phyloP scores from a whole-genome alignment of 1,139 yeast genomes.

The Pneumocystis canis region DNA sequence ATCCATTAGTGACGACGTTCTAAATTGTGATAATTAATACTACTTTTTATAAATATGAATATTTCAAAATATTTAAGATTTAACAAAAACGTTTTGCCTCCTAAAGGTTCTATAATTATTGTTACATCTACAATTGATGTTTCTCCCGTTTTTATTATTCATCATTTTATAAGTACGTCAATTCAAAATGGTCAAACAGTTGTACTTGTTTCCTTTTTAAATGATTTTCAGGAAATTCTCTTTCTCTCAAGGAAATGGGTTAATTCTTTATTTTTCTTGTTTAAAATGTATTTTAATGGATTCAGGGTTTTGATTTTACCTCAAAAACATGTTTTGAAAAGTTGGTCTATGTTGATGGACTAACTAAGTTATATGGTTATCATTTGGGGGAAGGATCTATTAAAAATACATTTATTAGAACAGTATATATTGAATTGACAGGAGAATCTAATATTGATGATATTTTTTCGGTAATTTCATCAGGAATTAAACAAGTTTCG shows the following conservation, averaged over 20 bases:
- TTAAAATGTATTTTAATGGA: not conserved
- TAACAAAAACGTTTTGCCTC: slow-evolving; percentile 1
- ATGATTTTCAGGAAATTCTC: slow-evolving; percentile 9
- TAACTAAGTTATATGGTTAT: slow-evolving; percentile 4
- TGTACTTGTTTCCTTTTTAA: slow-evolving; percentile 12
- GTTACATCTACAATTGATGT: not conserved
- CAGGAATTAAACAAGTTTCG: not conserved
- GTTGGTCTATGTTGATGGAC: slow-evolving; percentile 12
- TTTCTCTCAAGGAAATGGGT: slow-evolving; percentile 9
- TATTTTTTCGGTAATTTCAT: not conserved
- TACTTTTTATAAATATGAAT: slow-evolving; percentile 4
- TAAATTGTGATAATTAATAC: slow-evolving; percentile 2
- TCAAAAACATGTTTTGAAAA: not conserved
- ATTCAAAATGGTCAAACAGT: slow-evolving; percentile 1
- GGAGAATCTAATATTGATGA: slow-evolving; percentile 4
- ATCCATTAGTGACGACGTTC: slow-evolving; percentile 8
- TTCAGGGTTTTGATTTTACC: slow-evolving; percentile 1
- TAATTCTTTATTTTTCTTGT: not conserved
- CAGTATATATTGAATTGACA: not conserved
- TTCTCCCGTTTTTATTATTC: not conserved
- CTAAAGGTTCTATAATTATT: not conserved
- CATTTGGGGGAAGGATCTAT: not conserved
- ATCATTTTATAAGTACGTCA: not conserved
- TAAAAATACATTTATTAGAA: not conserved
- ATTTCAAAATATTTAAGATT: slow-evolving; percentile 12